Conservation (phyloP, 2,329 filamentous ascomycete species). For the Hirsutella thompsonii region DNA sequence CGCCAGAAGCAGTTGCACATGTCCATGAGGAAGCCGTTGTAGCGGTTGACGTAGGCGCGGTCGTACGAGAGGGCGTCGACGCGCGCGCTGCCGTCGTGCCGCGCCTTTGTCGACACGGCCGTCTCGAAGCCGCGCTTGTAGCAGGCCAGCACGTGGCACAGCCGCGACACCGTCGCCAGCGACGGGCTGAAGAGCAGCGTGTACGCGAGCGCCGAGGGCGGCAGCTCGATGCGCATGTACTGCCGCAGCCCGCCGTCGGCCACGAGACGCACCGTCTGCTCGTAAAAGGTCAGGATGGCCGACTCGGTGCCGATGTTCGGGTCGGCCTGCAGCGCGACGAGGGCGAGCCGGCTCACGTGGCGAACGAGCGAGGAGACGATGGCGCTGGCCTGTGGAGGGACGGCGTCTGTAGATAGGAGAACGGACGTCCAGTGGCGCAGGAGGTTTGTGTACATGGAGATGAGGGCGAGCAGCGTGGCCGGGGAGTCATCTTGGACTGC, state of each 20-base stretch:
- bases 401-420: slow-evolving; percentile 25
- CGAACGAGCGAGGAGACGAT: slow-evolving; percentile 28
- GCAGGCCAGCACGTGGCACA: slow-evolving; percentile 54
- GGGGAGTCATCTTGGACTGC: slow-evolving; percentile 34
- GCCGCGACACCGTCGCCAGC: slow-evolving; percentile 49
- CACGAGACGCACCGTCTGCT: slow-evolving; percentile 43
- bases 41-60: slow-evolving; percentile 48
- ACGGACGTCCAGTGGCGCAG: slow-evolving; percentile 45
- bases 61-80: slow-evolving; percentile 34
- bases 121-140: slow-evolving; percentile 67
- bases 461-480: slow-evolving; percentile 42
- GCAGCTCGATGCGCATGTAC: slow-evolving; percentile 53
- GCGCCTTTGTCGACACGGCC: slow-evolving; percentile 34
- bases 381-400: slow-evolving; percentile 21
- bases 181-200: slow-evolving; percentile 54
- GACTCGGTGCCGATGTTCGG: slow-evolving; percentile 32
- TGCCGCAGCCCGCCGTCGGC: slow-evolving; percentile 35
- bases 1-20: slow-evolving; percentile 77
- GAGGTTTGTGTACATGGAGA: slow-evolving; percentile 55
- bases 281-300: slow-evolving; percentile 57
- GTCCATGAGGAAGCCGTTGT: slow-evolving; percentile 81
- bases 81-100: slow-evolving; percentile 12
- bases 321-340: slow-evolving; percentile 45
- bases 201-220: slow-evolving; percentile 56
- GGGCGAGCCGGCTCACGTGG: slow-evolving; percentile 41